Evolutionary conservation across 2,329 filamentous ascomycete species (phyloP).

Genomic region (Fusarium circinatum): DNA sequence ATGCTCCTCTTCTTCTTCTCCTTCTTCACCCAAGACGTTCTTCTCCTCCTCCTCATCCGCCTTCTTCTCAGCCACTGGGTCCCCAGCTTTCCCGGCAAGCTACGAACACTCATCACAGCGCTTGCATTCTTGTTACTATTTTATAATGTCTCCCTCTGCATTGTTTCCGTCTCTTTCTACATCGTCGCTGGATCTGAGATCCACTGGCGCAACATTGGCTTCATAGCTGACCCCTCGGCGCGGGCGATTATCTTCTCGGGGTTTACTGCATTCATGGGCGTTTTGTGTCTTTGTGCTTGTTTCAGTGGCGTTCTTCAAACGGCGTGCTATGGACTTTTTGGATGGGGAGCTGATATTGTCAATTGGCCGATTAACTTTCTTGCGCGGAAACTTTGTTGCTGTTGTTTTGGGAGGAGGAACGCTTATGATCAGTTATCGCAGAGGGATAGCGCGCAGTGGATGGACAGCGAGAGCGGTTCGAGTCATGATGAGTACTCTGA

Average conservation of each 20-base stretch:
- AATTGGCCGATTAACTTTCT: conserved; percentile 42
- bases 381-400: conserved; percentile 5
- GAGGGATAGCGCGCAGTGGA: conserved; percentile 1
- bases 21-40: conserved; percentile 50
- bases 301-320: conserved; percentile 43
- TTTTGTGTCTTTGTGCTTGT: conserved; percentile 29
- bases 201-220: conserved; percentile 50
- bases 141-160: conserved; percentile 39
- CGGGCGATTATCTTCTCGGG: conserved; percentile 49
- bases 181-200: conserved; percentile 49
- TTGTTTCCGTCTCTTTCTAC: conserved; percentile 48
- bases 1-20: conserved; percentile 48
- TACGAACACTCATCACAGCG: conserved; percentile 24
- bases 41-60: conserved; percentile 47
- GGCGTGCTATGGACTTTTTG: conserved; percentile 41
- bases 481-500: not conserved
- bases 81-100: conserved; percentile 24
- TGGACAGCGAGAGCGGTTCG: conserved; percentile 1
- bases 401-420: conserved; percentile 3
- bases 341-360: conserved; percentile 43
- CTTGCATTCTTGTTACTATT: conserved; percentile 30
- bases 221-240: conserved; percentile 47
- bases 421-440: conserved; percentile 21
- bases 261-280: conserved; percentile 42
- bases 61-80: conserved; percentile 46